Evolutionary conservation across 2,329 filamentous ascomycete species (phyloP).

Genomic region (Penicillium concentricum): DNA sequence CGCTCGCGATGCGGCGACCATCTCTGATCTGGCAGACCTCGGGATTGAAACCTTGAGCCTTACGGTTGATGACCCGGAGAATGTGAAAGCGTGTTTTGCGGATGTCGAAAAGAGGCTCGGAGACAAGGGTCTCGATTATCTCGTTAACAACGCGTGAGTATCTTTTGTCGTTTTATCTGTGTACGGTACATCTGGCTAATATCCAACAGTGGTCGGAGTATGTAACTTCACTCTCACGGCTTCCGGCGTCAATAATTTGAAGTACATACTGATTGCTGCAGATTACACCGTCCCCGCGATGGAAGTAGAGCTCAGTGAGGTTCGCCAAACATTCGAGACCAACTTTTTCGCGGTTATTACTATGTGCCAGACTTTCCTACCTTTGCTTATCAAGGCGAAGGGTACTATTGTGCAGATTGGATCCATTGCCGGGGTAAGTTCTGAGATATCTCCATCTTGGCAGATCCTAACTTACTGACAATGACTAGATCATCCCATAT

Average conservation of each 20-base stretch:
- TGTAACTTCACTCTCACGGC: slow-evolving; percentile 7
- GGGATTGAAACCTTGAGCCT: slow-evolving; percentile 57
- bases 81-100: slow-evolving; percentile 48
- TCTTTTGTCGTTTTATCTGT: neutral
- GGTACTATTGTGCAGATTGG: slow-evolving; percentile 49
- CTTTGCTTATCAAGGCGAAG: slow-evolving; percentile 50
- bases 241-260: neutral
- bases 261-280: slow-evolving; percentile 16
- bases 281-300: slow-evolving; percentile 59
- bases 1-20: slow-evolving; percentile 51
- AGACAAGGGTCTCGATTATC: slow-evolving; percentile 52
- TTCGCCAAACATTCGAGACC: slow-evolving; percentile 50
- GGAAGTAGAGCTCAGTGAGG: slow-evolving; percentile 53
- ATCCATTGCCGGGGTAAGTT: slow-evolving; percentile 42
- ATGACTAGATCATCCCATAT: slow-evolving; percentile 41
- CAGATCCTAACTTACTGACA: neutral
- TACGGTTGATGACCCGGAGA: slow-evolving; percentile 53
- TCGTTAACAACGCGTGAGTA: slow-evolving; percentile 58
- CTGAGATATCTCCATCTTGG: neutral
- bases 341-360: slow-evolving; percentile 60
- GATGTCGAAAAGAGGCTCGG: slow-evolving; percentile 49
- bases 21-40: slow-evolving; percentile 49
- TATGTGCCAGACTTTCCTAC: slow-evolving; percentile 58
- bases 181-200: neutral
- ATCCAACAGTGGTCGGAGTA: slow-evolving; percentile 31